Conservation (phyloP, 2,329 filamentous ascomycete species). For the Claviceps pazoutovae region DNA sequence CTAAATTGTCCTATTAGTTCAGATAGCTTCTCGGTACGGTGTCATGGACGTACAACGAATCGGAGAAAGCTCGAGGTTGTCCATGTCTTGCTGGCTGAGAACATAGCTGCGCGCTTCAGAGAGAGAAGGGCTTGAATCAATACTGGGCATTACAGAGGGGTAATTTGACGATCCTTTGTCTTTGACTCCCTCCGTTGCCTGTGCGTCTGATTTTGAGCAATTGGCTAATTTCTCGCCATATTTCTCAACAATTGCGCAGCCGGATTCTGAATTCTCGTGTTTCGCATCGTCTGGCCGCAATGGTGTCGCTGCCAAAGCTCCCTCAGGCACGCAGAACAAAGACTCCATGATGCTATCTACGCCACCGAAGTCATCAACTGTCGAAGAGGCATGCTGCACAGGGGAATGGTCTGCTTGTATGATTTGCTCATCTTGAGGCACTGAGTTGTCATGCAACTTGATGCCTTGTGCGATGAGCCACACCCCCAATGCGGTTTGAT, state of each 20-base stretch:
- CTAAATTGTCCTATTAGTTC: slow-evolving; percentile 7
- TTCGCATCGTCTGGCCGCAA: neutral
- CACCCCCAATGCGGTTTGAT: slow-evolving; percentile 20
- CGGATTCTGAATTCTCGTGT: neutral
- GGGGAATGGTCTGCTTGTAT: neutral
- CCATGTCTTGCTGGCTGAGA: slow-evolving; percentile 18
- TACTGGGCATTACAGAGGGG: slow-evolving; percentile 19
- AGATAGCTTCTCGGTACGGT: neutral
- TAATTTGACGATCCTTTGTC: slow-evolving; percentile 20
- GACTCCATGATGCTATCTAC: slow-evolving; percentile 8
- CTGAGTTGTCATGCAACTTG: slow-evolving; percentile 15
- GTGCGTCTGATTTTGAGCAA: neutral
- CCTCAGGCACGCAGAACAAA: slow-evolving; percentile 1
- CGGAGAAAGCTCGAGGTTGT: slow-evolving; percentile 22
- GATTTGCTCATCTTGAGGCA: slow-evolving; percentile 7
- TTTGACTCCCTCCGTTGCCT: slow-evolving; percentile 3
- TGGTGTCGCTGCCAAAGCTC: neutral
- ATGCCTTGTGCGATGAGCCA: slow-evolving; percentile 24
- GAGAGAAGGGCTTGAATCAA: slow-evolving; percentile 18
- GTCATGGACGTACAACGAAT: slow-evolving; percentile 17
- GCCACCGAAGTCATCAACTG: neutral
- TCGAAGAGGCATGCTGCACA: neutral
- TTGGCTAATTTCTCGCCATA: neutral
- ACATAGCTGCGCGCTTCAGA: slow-evolving; percentile 15
- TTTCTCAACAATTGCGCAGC: neutral